Conservation (phyloP, 768 basidiomycete species). For the Termitomyces sp. region DNA sequence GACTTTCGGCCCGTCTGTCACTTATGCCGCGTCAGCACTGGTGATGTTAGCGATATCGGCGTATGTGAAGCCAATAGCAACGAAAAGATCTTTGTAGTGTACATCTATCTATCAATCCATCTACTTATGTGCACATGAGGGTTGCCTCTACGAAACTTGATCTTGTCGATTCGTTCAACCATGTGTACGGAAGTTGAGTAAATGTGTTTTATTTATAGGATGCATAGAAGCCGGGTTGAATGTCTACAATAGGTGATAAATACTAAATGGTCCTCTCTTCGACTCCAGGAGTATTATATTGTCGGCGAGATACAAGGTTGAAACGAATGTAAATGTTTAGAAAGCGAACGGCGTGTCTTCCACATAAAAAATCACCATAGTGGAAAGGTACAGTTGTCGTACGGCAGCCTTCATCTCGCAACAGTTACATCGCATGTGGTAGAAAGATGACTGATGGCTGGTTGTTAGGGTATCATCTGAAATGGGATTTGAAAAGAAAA, state of each 20-base stretch:
- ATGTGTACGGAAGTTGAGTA: neutral
- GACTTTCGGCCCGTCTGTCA: constrained; percentile 78
- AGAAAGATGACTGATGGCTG: neutral
- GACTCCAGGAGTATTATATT: neutral
- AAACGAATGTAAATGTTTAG: constrained; percentile 1
- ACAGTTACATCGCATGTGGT: neutral
- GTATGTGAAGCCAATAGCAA: constrained; percentile 48
- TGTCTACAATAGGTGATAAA: constrained; percentile 10
- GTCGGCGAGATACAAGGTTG: neutral
- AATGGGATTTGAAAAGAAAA: neutral
- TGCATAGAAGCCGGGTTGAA: constrained; percentile 9
- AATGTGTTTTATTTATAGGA: constrained; percentile 2
- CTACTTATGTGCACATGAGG: neutral
- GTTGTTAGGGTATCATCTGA: constrained; percentile 9
- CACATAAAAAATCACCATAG: neutral
- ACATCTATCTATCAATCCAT: constrained; percentile 9
- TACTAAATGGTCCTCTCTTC: constrained; percentile 3
- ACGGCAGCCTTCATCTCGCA: constrained; percentile 1
- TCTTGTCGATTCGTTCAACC: neutral
- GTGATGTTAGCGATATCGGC: constrained; percentile 59
- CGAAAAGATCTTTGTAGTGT: constrained; percentile 26
- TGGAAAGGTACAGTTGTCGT: neutral
- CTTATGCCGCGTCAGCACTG: constrained; percentile 60
- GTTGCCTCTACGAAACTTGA: neutral
- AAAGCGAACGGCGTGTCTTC: constrained; percentile 5